A percentile compares a stretch with the other conserved stretches of the same genome.
These are phyloP conservation scores for Exophiala viscosa DNA, from an alignment of 2,329 filamentous ascomycete genomes.

Conservation along the genomic window DNA sequence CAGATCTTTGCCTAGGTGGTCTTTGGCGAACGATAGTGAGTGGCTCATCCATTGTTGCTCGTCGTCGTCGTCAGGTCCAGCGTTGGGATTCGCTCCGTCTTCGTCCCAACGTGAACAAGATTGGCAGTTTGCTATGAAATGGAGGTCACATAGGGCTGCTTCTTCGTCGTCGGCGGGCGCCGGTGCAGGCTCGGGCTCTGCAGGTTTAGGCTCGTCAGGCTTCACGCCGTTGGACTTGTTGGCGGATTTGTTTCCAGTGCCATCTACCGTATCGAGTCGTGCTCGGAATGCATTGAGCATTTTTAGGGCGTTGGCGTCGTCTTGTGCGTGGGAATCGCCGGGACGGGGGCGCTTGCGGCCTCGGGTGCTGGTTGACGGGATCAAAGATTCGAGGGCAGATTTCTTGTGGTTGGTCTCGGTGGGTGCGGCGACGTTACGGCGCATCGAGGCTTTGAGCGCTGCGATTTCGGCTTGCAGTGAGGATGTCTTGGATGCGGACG, in stretches of 20 bases:
- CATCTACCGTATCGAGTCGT: slow-evolving; percentile 58
- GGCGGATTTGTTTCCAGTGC: slow-evolving; percentile 31
- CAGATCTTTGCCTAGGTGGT: slow-evolving; percentile 84
- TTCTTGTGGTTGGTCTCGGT: slow-evolving; percentile 39
- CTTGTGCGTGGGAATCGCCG: slow-evolving; percentile 41
- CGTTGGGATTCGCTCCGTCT: slow-evolving; percentile 42
- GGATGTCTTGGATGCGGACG: slow-evolving; percentile 31
- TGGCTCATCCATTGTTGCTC: slow-evolving; percentile 80
- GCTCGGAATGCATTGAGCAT: slow-evolving; percentile 75
- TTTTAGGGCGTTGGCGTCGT: slow-evolving; percentile 64
- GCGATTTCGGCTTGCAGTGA: slow-evolving; percentile 42
- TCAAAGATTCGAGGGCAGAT: slow-evolving; percentile 47
- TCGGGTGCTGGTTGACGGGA: slow-evolving; percentile 45
- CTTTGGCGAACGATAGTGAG: slow-evolving; percentile 78
- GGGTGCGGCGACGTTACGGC: slow-evolving; percentile 36
- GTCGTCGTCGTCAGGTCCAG: slow-evolving; percentile 49
- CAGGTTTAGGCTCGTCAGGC: slow-evolving; percentile 1
- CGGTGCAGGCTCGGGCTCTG: neutral
- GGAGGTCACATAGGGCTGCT: slow-evolving; percentile 77
- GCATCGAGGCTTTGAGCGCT: slow-evolving; percentile 47
- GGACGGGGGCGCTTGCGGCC: slow-evolving; percentile 44
- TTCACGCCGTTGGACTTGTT: slow-evolving; percentile 17
- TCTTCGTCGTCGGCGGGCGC: slow-evolving; percentile 54
- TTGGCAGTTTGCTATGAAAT: slow-evolving; percentile 94
- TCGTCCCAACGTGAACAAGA: slow-evolving; percentile 84